Evolutionary conservation across 106 monocot genomes (phyloP).

Genomic region (Acorus calamus): DNA sequence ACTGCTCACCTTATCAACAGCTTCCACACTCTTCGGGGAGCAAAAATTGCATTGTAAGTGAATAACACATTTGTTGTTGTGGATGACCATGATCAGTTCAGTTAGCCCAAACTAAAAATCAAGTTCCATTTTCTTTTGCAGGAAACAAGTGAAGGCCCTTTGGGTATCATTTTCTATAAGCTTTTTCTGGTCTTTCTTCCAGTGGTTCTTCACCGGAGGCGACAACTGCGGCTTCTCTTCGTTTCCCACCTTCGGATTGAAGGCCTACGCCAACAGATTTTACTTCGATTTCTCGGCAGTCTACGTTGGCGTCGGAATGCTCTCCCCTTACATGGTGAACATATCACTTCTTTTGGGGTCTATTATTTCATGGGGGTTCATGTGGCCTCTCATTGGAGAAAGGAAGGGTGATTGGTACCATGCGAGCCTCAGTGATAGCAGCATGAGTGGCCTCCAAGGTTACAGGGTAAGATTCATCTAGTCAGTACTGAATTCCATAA

Average conservation of each 20-base stretch:
- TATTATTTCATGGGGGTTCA: constrained; percentile 78
- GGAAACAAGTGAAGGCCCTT: constrained; percentile 31
- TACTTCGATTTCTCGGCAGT: constrained; percentile 79
- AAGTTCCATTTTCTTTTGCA: background rate
- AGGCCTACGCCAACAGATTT: constrained; percentile 44
- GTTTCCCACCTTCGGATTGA: constrained; percentile 26
- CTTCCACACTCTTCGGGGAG: too few relatives aligned
- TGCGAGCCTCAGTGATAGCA: constrained; percentile 18
- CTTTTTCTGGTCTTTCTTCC: constrained; percentile 22
- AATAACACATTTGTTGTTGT: too few relatives aligned
- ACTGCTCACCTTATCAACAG: too few relatives aligned
- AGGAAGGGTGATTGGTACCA: constrained; percentile 62
- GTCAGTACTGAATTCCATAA: too few relatives aligned
- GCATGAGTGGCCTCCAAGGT: constrained; percentile 58
- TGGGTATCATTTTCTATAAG: constrained; percentile 15
- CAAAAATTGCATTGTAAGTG: too few relatives aligned
- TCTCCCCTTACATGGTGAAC: constrained; percentile 82
- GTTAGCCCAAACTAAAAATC: too few relatives aligned
- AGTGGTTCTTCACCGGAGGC: constrained; percentile 27
- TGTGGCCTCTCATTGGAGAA: constrained; percentile 75
- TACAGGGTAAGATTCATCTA: constrained; percentile 40
- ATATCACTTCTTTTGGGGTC: constrained; percentile 71
- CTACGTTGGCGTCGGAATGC: constrained; percentile 93
- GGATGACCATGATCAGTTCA: too few relatives aligned
- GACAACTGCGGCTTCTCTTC: constrained; percentile 23